A percentile compares a stretch with the other conserved stretches of the same genome.
These are phyloP conservation scores for Nakaseomyces bracarensis DNA, from an alignment of 1,139 yeast genomes.

Conservation along the genomic window DNA sequence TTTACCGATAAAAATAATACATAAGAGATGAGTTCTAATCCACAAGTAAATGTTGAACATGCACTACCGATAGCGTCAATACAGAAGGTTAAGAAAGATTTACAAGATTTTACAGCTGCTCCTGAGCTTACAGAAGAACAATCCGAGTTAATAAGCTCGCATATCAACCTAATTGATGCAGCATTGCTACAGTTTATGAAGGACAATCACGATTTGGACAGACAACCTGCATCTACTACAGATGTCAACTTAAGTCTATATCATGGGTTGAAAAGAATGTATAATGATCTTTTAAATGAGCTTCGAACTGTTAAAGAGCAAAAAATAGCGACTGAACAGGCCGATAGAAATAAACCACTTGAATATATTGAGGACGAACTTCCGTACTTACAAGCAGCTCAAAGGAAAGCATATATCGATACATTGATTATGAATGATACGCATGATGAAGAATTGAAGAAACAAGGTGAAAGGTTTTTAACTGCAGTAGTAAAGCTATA, in stretches of 20 bases:
- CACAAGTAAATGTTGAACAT: conserved; percentile 26
- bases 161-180: conserved; percentile 19
- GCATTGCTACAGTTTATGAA: conserved; percentile 23
- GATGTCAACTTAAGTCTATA: conserved; percentile 26
- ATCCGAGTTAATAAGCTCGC: conserved; percentile 17
- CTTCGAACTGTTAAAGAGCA: conserved; percentile 17
- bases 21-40: neutral
- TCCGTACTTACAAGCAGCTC: conserved; percentile 21
- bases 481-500: conserved; percentile 21
- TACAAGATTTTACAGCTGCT: conserved; percentile 16
- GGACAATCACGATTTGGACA: conserved; percentile 27
- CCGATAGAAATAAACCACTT: conserved; percentile 12
- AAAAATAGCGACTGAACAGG: neutral
- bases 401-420: conserved; percentile 22
- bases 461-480: conserved; percentile 12
- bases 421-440: conserved; percentile 13
- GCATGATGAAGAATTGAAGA: conserved; percentile 12
- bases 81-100: conserved; percentile 25
- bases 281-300: conserved; percentile 26
- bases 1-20: neutral
- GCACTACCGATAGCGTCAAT: conserved; percentile 27
- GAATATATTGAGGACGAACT: conserved; percentile 21
- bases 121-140: conserved; percentile 16
- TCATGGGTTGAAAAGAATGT: conserved; percentile 28
- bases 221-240: conserved; percentile 19